Evolutionary conservation across 257 asterid genomes (phyloP), one percentile per base, ranked within the genome.

Genomic region (Scutellaria barbata): DNA sequence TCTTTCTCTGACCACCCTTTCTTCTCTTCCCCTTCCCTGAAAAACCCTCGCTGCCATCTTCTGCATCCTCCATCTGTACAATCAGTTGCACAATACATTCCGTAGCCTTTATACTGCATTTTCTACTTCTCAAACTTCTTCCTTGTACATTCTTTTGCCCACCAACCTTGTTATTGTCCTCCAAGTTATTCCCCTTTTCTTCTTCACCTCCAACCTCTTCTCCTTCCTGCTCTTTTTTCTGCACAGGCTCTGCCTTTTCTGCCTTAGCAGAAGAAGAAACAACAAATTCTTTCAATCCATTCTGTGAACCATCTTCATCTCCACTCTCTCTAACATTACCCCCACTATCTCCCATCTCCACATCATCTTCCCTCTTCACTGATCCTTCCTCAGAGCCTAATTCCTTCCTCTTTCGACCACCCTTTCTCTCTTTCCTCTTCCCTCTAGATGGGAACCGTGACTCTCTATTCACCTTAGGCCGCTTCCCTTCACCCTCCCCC

Each of bases 41-140:
- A 30, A 30, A 30, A 25, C 40, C 66, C 10, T 42, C 57, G 25
- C 52, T 57, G 13, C 39, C 72, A 12, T 73, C 72, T 1, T 73
- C 72, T 17, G 8, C 22, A 13, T 20, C 7, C 30, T 39, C 71
- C 12, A 2, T 37, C 41, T 20, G 14, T 12, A 12, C 3, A 51
- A 3, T 5, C 45, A 1, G 12, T 43, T 17, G 52, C 62, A 0
- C n/a, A n/a, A n/a, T n/a, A n/a, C n/a, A n/a, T n/a, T n/a, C n/a
- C n/a, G n/a, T 17, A 0, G 54, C 46, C 20, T 17, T 13, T 56
- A 8, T 66, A 40, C 47, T 3, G 10, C 54, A 43, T 42, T 0
- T 13, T 35, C 73, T 74, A 30, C 3, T 6, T 37, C 46, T 20
- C 58, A 54, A 20, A 10, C 1, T 2, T 7, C 59, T 10, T 47